Base-by-base conservation (phyloP, 2,329 filamentous ascomycete species). In the Xylaria sp. region DNA sequence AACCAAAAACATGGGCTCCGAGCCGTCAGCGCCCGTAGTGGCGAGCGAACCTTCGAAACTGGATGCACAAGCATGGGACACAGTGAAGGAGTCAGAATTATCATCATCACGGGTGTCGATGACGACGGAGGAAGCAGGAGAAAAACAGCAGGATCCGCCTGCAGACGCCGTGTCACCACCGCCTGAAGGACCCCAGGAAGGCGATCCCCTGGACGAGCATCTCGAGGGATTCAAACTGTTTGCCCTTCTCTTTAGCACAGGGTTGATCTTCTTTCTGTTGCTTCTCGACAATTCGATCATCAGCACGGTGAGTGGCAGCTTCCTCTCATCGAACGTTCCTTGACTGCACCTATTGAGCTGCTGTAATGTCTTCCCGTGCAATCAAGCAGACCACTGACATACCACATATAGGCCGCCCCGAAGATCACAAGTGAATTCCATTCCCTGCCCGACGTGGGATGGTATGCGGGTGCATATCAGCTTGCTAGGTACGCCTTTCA, bases 251-350 rank as follows among this genome's bases (percentile, higher is more conserved):
- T 67, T 69, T 5, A 77, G 77, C 1, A 74, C 86, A 16, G 81
- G 80, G 8, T 79, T 80, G 62, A 60, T 68, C 18, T 70, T 68
- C 54, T 16, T 86, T 86, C 67, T 71, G 86, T 21, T 82, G 85
- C 71, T 87, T 69, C 70, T 88, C 3, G 86, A 88, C 65, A 83
- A 81, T 44, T 85, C 85, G 0, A 87, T 88, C 60, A 80, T 88
- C 62, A 79, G 82, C 9, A 88, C 86, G 4, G 86, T 83, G 69
- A 62, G 77, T 76, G 23, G 23, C 27, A 5, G 21, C 23, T 29
- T 27, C 40, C 6, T n/a, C 21, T 51, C 25, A 42, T 18, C 27
- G 18, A 48, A 5, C 12, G 5, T 32, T 3, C 8, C 53, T 53
- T 23, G 13, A 47, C 23, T 13, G 50, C 27, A 55, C n/a, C 50